Evolutionary conservation across 192 early-diverging fungal species (phyloP), one percentile per base, ranked within the genome.

Genomic region (Backusella mclennaniae): DNA sequence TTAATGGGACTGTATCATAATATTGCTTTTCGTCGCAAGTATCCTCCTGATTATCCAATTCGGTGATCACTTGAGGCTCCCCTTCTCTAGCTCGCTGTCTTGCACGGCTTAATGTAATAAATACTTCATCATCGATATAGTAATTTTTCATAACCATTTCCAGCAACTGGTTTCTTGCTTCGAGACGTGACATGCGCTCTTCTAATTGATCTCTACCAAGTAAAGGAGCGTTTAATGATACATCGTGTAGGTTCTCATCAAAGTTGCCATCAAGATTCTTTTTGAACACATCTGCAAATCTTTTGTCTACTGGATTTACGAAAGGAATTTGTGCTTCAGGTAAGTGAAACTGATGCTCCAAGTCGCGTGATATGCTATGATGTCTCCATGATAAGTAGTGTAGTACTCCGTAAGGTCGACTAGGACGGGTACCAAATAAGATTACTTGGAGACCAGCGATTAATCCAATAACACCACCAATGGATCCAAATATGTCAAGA

Each of bases 381-480:
- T 69, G 35, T 21, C 35, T 35, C 35, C 33, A 21, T 36, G 33
- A 35, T 19, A 14, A 21, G 15, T 36, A 36, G 35, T 72, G 71
- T 4, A 72, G 5, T 35, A 72, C 1, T 33, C 71, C 71, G 31
- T 44, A 72, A 15, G 71, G 71, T 3, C 17, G 15, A 11, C 19
- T 52, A 15, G 71, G 71, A 19, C 71, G 39, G 12, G 33, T 19
- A 19, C 71, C 71, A 72, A 72, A 72, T 49, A 72, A 35, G 19
- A 46, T 33, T 4, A 53, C 41, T 59, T 76, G 75, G 7, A 76
- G 17, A 1, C 67, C 75, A 8, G 59, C 0, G 6, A 76, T 41
- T 8, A 76, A 8, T 66, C 76, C 56, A 38, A 77, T n/a, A 11
- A 77, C 66, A 49, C 76, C 71, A 67, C 56, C 71, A 44, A 77